Conservation (phyloP, 352 stramenopile genomes). For the Globisporangium barbulae region DNA sequence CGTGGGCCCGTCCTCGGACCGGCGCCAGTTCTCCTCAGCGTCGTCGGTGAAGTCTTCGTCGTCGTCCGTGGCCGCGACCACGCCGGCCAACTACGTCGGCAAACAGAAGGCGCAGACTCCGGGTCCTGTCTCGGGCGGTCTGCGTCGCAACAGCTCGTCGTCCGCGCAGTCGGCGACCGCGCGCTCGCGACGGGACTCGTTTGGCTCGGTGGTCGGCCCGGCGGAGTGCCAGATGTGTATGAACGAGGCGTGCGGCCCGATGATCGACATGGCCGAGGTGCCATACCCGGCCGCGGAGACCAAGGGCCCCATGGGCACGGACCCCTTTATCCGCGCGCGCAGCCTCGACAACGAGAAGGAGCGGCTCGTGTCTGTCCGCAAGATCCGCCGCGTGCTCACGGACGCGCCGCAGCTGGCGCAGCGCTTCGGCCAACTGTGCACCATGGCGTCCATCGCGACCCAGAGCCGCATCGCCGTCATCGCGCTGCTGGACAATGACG, state of each 20-base stretch:
- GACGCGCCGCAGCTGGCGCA: slow-evolving; percentile 37
- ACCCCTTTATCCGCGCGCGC: slow-evolving; percentile 41
- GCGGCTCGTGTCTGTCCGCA: slow-evolving; percentile 40
- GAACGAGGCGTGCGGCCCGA: slow-evolving; percentile 54
- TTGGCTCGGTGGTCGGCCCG: slow-evolving; percentile 13
- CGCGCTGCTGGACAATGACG: slow-evolving; percentile 65
- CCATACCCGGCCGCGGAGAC: slow-evolving; percentile 47
- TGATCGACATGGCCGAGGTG: slow-evolving; percentile 49
- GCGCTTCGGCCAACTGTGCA: slow-evolving; percentile 63
- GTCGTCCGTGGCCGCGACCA: slow-evolving; percentile 9
- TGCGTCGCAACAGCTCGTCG: slow-evolving; percentile 34
- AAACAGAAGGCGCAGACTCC: slow-evolving; percentile 10
- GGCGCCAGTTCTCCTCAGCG: slow-evolving; percentile 7
- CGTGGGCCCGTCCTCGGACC: not conserved
- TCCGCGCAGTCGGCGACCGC: slow-evolving; percentile 14
- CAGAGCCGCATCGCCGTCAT: slow-evolving; percentile 62
- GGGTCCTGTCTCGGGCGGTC: slow-evolving; percentile 6
- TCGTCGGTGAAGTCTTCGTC: slow-evolving; percentile 4
- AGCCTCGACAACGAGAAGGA: slow-evolving; percentile 58
- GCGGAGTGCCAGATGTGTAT: slow-evolving; percentile 50
- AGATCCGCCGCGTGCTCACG: slow-evolving; percentile 38
- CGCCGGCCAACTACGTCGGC: slow-evolving; percentile 12
- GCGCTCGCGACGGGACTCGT: slow-evolving; percentile 31
- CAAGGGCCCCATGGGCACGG: slow-evolving; percentile 17
- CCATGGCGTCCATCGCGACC: slow-evolving; percentile 76